phyloP scores from a whole-genome alignment of 2,329 filamentous ascomycete genomes.

The Laburnicola sp. region DNA sequence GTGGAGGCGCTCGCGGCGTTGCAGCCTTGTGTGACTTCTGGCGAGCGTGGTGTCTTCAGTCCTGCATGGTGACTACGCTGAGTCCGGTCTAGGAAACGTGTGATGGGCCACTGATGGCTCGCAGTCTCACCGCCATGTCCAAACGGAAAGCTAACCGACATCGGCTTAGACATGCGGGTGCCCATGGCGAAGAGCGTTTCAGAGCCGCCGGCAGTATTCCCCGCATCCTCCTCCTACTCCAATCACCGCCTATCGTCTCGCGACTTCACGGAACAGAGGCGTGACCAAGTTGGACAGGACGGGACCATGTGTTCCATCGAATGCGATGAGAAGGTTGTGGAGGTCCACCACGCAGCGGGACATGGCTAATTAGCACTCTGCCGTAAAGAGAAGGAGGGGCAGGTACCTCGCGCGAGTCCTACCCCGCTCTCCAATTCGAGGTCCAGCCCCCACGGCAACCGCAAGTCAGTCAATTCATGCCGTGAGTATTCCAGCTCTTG shows the following conservation, averaged over 20 bases:
- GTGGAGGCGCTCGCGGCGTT: constrained; percentile 4
- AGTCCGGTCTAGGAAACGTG: constrained; percentile 17
- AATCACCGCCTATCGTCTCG: constrained; percentile 20
- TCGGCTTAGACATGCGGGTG: constrained; percentile 18
- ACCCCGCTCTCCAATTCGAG: constrained; percentile 7
- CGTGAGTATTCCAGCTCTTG: not conserved
- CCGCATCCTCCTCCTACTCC: constrained; percentile 22
- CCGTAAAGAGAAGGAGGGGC: constrained; percentile 2
- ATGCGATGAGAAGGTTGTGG: not conserved
- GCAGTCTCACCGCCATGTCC: constrained; percentile 33
- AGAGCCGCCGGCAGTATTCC: constrained; percentile 21
- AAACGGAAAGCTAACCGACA: constrained; percentile 22
- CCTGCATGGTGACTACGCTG: constrained; percentile 17
- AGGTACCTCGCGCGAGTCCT: not conserved
- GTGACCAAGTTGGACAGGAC: not conserved
- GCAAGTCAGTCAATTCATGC: not conserved
- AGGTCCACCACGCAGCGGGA: not conserved
- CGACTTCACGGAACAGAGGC: not conserved
- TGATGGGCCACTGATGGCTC: constrained; percentile 25
- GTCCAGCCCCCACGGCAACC: constrained; percentile 4
- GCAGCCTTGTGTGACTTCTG: constrained; percentile 14
- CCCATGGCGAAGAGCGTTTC: constrained; percentile 25
- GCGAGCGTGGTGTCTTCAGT: constrained; percentile 9
- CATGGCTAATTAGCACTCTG: not conserved
- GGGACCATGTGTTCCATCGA: too few species aligned